Base-by-base conservation (phyloP, 208 protist species). In the Trypanosoma lewisi region DNA sequence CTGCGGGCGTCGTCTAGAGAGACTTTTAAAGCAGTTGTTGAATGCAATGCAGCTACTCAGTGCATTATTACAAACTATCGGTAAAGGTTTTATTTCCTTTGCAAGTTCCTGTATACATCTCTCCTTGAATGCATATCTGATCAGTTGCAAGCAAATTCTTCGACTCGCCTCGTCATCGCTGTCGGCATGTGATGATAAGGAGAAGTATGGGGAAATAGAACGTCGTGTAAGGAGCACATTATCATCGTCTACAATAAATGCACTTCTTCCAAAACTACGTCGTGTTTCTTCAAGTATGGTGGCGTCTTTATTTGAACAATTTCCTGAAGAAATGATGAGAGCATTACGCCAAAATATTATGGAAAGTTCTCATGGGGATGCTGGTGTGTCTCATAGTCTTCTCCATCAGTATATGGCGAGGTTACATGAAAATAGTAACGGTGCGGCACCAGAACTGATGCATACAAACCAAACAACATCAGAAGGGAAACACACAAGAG, bases 271-370 rank as follows among this genome's bases (percentile, higher is more conserved):
- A 41, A 54, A 78, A 48, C 63, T 92, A 27, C 85, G 89, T 48
- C 81, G 82, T 23, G 54, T 56, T 30, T 55, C 83, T 39, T 44
- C 85, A 21, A 51, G 57, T 5, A 70, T 91, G 37, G 82, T 89
- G 34, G 72, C 77, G 27, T 65, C 77, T 47, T 63, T 95, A n/a
- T 85, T 75, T 33, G 89, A 95, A 69, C 83, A 91, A 54, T 93
- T 95, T 63, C 89, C 89, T 1, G 75, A 64, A 41, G 78, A 91
- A 39, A 60, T 78, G 33, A 87, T 90, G 74, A 62, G 36, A 0
- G 69, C 77, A 4, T 53, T 89, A 21, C 65, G 45, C 25, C 36
- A 58, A n/a, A 77, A 70, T 42, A 30, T 58, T 23, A 69, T 37
- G 21, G 52, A 28, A 6, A 33, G 25, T 54, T 19, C 41, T 27